Evolutionary conservation across 164 flowering plant species (phyloP), one percentile per base, ranked within the genome.

Genomic region (Vitis rupestris): DNA sequence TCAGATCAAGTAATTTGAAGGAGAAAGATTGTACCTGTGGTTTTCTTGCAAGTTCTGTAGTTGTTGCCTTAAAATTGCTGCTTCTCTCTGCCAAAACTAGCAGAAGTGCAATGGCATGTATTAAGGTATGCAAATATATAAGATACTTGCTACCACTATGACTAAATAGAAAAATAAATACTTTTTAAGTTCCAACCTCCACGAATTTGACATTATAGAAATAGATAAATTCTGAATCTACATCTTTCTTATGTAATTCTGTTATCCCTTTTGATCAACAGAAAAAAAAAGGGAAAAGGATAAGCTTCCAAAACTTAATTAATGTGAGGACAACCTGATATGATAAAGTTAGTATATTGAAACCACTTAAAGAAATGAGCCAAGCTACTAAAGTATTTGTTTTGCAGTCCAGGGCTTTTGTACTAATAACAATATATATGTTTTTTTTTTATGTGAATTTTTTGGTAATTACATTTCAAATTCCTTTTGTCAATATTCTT

Each of bases 81-180:
- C 81, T 74, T 84, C 88, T 74, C 60, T 74, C 70, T 80, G 85
- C 88, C 84, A 82, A 59, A 78, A 73, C 88, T 84, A 61, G 30
- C 54, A 3, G 44, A 72, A 73, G 49, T 27, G 64, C 23, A 60
- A 55, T 1, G 68, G 9, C 8, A 12, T 12, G 64, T 0, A 19
- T 44, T 11, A 50, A 29, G 3, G 10, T 1, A 23, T 23, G 8
- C 16, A 51, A 50, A 54, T 48, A 14, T 52, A 4, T 12, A 65
- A 11, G 6, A 13, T 12, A 27, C 17, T 65, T 8, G 51, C 23
- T 17, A 57, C 3, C 29, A 23, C 29, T 31, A 23, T 23, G 37
- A 27, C 23, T 57, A 57, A 57, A 9, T 23, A 58, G 4, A 11
- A 65, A 15, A n/a, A 54, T 50, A 48, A 23, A 9, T 4, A 6